phyloP scores from a whole-genome alignment of 2,329 filamentous ascomycete species.

The Lecanoromycetidae sp. region DNA sequence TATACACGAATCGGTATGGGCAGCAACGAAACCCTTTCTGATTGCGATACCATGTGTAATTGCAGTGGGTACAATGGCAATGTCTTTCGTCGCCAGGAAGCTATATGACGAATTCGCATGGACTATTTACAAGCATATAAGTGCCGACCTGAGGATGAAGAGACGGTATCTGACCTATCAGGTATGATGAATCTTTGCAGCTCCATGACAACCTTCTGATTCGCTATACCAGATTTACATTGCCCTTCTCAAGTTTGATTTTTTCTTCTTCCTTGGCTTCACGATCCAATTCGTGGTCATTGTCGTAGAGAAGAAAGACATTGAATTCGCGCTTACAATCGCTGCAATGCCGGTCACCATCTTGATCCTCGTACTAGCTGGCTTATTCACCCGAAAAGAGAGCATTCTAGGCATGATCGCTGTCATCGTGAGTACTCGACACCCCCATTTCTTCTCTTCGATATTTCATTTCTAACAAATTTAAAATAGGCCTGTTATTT shows the following conservation, averaged over 20 bases:
- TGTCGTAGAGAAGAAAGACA: slow-evolving; percentile 58
- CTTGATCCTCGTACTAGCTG: slow-evolving; percentile 70
- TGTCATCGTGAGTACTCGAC: slow-evolving; percentile 58
- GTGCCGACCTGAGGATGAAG: slow-evolving; percentile 93
- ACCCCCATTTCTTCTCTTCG: slow-evolving; percentile 13
- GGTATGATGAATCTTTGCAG: slow-evolving; percentile 37
- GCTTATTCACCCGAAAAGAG: slow-evolving; percentile 74
- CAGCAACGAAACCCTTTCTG: slow-evolving; percentile 58
- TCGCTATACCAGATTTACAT: slow-evolving; percentile 67
- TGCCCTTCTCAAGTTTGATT: slow-evolving; percentile 94
- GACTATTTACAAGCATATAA: slow-evolving; percentile 99
- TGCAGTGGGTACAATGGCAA: slow-evolving; percentile 57
- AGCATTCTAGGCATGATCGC: slow-evolving; percentile 63
- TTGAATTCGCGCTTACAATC: slow-evolving; percentile 77
- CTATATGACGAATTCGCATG: slow-evolving; percentile 97
- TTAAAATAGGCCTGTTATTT: slow-evolving; percentile 59
- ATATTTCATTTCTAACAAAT: slow-evolving; percentile 2
- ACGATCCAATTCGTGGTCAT: slow-evolving; percentile 96
- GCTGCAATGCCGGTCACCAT: slow-evolving; percentile 88
- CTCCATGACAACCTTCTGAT: not conserved
- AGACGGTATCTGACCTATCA: slow-evolving; percentile 92
- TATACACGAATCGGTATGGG: slow-evolving; percentile 49
- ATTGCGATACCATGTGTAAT: slow-evolving; percentile 79
- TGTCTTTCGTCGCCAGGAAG: slow-evolving; percentile 79
- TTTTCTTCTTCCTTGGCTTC: slow-evolving; percentile 99